Base-by-base conservation (phyloP, 2,329 filamentous ascomycete genomes). In the Penicillium decumbens region DNA sequence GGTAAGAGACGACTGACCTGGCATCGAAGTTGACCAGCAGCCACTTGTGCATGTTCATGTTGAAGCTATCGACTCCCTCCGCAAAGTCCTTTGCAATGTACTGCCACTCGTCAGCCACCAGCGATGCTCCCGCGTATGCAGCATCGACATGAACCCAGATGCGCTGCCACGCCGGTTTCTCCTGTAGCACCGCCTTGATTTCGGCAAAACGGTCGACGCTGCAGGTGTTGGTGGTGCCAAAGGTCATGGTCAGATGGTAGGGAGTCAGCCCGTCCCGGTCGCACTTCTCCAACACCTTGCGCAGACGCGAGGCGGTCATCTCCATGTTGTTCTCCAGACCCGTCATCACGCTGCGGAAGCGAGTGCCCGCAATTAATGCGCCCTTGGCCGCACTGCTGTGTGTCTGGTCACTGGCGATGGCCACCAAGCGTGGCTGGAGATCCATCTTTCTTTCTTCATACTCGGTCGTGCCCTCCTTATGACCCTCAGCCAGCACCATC, bases 41-140 rank as follows among this genome's bases (percentile, higher is more conserved):
- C 92, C 92, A 96, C 75, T 97, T 97, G 78, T 96, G 91, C 81
- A 95, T 87, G 76, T 96, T 97, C 75, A 92, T 83, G 72, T 95
- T 85, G 79, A 95, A 95, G 56, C 85, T 90, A 75, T 95, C 88
- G 66, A 95, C 90, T 20, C 77, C 72, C 1, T 77, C 73, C 0
- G 65, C 65, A 43, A 92, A 78, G 7, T 81, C 73, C 20, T 75
- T 65, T 1, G 84, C 77, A 43, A 89, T 77, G 58, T 85, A 78
- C 55, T 89, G 87, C 70, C 88, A 87, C 68, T 95, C 89, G 2
- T 89, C 86, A 20, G 87, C 84, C 3, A 95, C 75, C 3, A 97
- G 81, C 0, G 91, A 88, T 0, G 89, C 84, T 2, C 92, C 92
- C 0, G 92, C 92, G 70, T 95, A 96, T 0, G 92, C 92, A 9